Base-by-base conservation (phyloP, 208 protist species). In the Trypanosoma mega region DNA sequence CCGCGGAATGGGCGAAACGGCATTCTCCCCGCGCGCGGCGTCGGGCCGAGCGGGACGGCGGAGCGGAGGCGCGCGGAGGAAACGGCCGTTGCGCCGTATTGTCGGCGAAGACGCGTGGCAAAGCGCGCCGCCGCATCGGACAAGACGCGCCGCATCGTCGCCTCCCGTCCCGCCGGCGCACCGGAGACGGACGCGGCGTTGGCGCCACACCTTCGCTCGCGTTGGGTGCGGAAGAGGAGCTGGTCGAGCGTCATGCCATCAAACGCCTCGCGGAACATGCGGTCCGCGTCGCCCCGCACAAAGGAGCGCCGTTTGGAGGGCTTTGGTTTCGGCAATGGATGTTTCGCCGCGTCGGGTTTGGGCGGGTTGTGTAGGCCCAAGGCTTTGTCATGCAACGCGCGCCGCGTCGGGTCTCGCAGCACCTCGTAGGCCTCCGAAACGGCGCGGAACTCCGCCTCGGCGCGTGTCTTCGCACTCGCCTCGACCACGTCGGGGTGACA, bases 161-260 rank as follows among this genome's bases (percentile, higher is more conserved):
- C 80, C 37, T 89, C 87, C 29, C 56, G 72, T 11, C 66, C 76
- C 23, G 77, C 36, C 8, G 76, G 55, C 7, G 0, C 6, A 9
- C 56, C 30, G 20, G 61, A 52, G n/a, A 21, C 46, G 1, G 59
- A 1, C 34, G 16, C 16, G 20, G 63, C 12, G 14, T 26, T 24
- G 5, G 18, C 14, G 8, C 24, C 45, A n/a, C 20, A n/a, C 12
- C 30, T 37, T 26, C 39, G 37, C 11, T 54, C 31, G 33, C 41
- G 21, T 3, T 31, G 23, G 23, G 14, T 21, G 51, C 49, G 68
- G 53, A 95, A 95, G 14, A 95, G 52, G 46, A 95, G 74, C 48
- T 95, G 72, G 51, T 95, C 82, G 8, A 95, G 59, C 23, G 82
- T 76, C 72, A 86, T 84, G 5, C 88, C 88, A 23, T 92, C 80